phyloP scores from a whole-genome alignment of 2,329 filamentous ascomycete genomes.

The Drechslera avenae region DNA sequence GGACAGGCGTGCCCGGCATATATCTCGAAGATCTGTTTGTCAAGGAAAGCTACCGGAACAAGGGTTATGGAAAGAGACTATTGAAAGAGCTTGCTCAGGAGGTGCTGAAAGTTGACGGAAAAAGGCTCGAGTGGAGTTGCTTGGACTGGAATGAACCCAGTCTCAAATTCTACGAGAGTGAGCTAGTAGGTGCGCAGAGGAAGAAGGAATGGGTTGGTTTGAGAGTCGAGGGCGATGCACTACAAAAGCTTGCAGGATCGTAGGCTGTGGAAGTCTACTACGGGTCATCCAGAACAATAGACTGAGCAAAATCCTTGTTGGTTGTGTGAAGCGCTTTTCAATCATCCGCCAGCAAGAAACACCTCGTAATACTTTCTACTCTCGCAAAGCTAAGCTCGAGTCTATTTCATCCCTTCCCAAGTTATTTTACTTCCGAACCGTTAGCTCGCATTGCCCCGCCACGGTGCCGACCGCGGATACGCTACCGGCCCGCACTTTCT shows the following conservation, averaged over 20 bases:
- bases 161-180: conserved; percentile 75
- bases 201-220: conserved; percentile 77
- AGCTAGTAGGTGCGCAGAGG: conserved; percentile 63
- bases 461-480: too few relatives aligned
- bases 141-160: conserved; percentile 92
- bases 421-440: too few relatives aligned
- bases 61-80: conserved; percentile 79
- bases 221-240: conserved; percentile 70
- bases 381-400: too few relatives aligned
- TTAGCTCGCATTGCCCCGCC: too few relatives aligned
- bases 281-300: too few relatives aligned
- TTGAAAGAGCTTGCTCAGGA: conserved; percentile 80
- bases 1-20: conserved; percentile 84
- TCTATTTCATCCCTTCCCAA: too few relatives aligned
- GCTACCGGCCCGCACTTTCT: too few relatives aligned
- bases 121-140: conserved; percentile 86
- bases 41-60: conserved; percentile 68
- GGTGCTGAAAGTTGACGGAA: conserved; percentile 72
- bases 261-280: not conserved
- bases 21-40: conserved; percentile 96
- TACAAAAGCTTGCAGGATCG: conserved; percentile 61
- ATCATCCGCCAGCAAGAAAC: too few relatives aligned
- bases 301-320: too few relatives aligned
- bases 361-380: too few relatives aligned
- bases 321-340: too few relatives aligned